Evolutionary conservation across 73 alveolate genomes (phyloP).

Genomic region (Uronychia binucleata): DNA sequence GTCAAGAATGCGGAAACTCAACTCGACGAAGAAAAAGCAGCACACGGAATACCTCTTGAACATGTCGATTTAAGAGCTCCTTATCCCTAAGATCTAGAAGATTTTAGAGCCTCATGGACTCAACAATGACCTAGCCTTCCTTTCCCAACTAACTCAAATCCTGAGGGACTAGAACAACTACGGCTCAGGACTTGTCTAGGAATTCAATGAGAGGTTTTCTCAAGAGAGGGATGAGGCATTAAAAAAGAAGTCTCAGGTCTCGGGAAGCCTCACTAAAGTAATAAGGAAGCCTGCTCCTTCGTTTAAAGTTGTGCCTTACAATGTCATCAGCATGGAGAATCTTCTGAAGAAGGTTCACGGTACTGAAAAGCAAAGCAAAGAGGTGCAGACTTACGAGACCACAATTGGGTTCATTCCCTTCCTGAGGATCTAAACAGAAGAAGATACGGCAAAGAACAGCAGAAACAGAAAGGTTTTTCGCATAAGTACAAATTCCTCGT

Average conservation of each 20-base stretch:
- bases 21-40: background rate
- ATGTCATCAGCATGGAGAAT: constrained; percentile 15
- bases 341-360: background rate
- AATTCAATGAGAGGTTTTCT: background rate
- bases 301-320: constrained; percentile 17
- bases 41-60: background rate
- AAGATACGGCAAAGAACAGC: too few relatives aligned
- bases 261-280: too few relatives aligned
- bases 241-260: too few relatives aligned
- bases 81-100: background rate
- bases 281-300: too few relatives aligned
- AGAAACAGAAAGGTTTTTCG: background rate
- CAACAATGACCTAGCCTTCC: background rate
- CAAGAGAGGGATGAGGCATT: background rate
- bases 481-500: too few relatives aligned
- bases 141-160: background rate
- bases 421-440: background rate
- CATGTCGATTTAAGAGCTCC: background rate
- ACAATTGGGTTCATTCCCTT: background rate
- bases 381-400: background rate
- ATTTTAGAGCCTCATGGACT: background rate
- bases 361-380: background rate
- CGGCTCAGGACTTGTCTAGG: background rate
- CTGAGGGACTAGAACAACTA: background rate
- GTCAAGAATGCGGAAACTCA: background rate